Base-by-base conservation (phyloP, 208 protist genomes). In the Leptomonas seymouri region DNA sequence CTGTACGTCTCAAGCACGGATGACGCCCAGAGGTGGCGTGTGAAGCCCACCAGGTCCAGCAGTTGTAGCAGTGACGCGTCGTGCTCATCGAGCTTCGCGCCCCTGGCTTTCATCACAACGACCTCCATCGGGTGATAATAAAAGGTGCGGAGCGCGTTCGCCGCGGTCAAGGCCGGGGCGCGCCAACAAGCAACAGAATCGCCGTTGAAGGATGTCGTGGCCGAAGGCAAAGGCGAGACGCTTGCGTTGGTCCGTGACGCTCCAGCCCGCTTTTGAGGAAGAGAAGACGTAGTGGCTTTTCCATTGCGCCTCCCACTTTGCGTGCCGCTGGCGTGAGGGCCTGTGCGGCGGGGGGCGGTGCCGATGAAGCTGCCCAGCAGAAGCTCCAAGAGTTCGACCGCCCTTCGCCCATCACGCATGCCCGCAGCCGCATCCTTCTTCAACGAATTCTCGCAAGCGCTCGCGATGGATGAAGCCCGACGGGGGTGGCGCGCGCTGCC, bases 11-110 rank as follows among this genome's bases (percentile, higher is more conserved):
- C 18, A 28, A 36, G 41, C 11, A 27, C 0, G 4, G 2, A 7
- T 51, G 14, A 42, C 28, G n/a, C 16, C 23, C 44, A 82, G 58
- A 83, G 18, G 7, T 78, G 65, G 15, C 82, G 76, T 16, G 68
- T 31, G 66, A 89, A 86, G 56, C 58, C 73, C 0, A 93, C 54
- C 20, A 75, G 39, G 21, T 83, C 79, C n/a, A 87, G 36, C 14
- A 93, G 64, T 15, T 62, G 58, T n/a, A 59, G 3, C 41, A 71
- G 14, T 3, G 69, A 18, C 14, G 51, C 49, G 21, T 60, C 46
- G 27, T 31, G 31, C 27, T 48, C 46, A 15, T 48, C 44, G 16
- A 48, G 18, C 12, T 48, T 2, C 21, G 18, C 30, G 45, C 54
- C 28, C 20, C 28, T 21, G 31, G 0, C 3, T 6, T 12, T 1